Evolutionary conservation across 257 asterid species (phyloP).

Genomic region (Solanum infundibuliforme): DNA sequence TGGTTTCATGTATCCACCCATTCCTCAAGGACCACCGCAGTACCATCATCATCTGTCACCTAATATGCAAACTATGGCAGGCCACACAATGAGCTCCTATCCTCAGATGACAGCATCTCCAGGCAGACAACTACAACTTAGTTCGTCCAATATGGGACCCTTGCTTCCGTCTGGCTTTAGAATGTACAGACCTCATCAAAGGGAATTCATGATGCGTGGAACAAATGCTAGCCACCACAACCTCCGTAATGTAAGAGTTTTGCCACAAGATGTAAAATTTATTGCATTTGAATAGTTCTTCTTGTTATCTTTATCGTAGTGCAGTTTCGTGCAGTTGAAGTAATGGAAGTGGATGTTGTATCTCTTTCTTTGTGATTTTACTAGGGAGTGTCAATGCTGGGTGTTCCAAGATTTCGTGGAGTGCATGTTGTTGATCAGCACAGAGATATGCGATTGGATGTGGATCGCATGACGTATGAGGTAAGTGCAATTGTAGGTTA

Average conservation of each 20-base stretch:
- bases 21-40: conserved; percentile 34
- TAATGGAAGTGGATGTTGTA: neutral
- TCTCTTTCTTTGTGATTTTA: neutral
- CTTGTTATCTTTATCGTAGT: neutral
- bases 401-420: conserved; percentile 52
- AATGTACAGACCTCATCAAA: conserved; percentile 41
- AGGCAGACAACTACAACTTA: conserved; percentile 21
- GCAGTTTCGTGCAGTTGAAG: neutral
- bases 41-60: conserved; percentile 32
- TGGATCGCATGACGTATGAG: conserved; percentile 64
- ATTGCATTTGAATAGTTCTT: neutral
- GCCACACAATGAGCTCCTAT: conserved; percentile 32
- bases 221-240: conserved; percentile 32
- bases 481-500: conserved; percentile 16
- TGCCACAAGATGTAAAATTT: conserved; percentile 62
- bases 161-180: conserved; percentile 42
- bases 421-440: conserved; percentile 52
- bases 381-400: conserved; percentile 59
- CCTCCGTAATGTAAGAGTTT: conserved; percentile 56
- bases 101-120: conserved; percentile 41
- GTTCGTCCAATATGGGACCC: conserved; percentile 32
- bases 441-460: conserved; percentile 45
- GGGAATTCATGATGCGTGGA: conserved; percentile 41
- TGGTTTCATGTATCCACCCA: conserved; percentile 30
- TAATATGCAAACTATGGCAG: conserved; percentile 39